phyloP scores from a whole-genome alignment of 108 stramenopile species.

The Nitzschia inconspicua region DNA sequence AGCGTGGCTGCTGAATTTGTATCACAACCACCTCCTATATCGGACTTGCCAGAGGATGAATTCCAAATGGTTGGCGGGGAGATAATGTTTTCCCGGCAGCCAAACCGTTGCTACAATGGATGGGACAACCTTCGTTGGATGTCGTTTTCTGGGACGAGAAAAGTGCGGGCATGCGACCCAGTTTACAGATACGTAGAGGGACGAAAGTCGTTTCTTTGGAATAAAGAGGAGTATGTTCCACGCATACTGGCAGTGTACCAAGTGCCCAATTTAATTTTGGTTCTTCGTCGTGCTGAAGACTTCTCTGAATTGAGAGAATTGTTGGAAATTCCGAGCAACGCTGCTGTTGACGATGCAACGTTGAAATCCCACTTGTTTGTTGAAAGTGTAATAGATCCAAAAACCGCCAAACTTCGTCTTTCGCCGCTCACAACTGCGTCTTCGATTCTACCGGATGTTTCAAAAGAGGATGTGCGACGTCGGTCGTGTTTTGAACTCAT shows the following conservation, averaged over 20 bases:
- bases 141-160: conserved; percentile 38
- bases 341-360: conserved; percentile 9
- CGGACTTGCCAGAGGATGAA: conserved; percentile 10
- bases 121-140: conserved; percentile 64
- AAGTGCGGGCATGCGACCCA: conserved; percentile 10
- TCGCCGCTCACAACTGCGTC: conserved; percentile 73
- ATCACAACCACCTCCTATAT: neutral
- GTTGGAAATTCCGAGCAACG: conserved; percentile 35
- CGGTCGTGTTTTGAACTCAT: conserved; percentile 69
- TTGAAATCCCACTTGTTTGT: conserved; percentile 50
- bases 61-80: conserved; percentile 18
- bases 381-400: conserved; percentile 70
- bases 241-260: conserved; percentile 51
- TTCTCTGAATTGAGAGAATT: conserved; percentile 47
- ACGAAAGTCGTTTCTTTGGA: conserved; percentile 39
- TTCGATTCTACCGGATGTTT: conserved; percentile 33
- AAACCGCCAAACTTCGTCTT: conserved; percentile 68
- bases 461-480: conserved; percentile 24
- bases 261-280: conserved; percentile 49
- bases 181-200: conserved; percentile 22
- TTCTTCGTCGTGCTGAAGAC: conserved; percentile 48
- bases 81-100: conserved; percentile 20
- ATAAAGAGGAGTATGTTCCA: conserved; percentile 27
- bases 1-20: neutral
- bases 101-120: conserved; percentile 18